These are phyloP conservation scores for Chytriomyces hyalinus DNA, from an alignment of 192 early-diverging fungal species.

Conservation along the genomic window DNA sequence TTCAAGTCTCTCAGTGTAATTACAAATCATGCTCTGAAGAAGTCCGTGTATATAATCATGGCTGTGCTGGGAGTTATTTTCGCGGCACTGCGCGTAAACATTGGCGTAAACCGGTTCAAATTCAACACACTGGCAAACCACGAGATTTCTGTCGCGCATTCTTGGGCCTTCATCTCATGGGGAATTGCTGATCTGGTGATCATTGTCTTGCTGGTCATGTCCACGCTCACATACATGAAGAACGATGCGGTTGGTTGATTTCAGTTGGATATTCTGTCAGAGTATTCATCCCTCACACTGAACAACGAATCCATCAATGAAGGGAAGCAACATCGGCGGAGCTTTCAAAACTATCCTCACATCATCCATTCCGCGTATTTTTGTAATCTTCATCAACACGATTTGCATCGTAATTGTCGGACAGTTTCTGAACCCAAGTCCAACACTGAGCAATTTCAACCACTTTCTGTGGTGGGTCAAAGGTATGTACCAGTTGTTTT, in stretches of 20 bases:
- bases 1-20: too few relatives aligned
- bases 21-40: too few relatives aligned
- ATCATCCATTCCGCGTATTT: too few relatives aligned
- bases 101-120: slow-evolving; percentile 26
- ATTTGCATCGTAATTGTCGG: too few relatives aligned
- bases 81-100: slow-evolving; percentile 15
- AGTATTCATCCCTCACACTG: slow-evolving; percentile 33
- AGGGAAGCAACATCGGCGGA: too few relatives aligned
- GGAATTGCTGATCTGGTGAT: slow-evolving; percentile 41
- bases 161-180: slow-evolving; percentile 43
- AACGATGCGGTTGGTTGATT: too few relatives aligned
- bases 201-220: slow-evolving; percentile 20
- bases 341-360: too few relatives aligned
- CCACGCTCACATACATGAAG: slow-evolving; percentile 9
- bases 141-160: slow-evolving; percentile 34
- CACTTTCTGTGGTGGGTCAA: slow-evolving; percentile 35
- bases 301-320: background rate
- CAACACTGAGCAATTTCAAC: slow-evolving; percentile 18
- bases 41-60: slow-evolving; percentile 5
- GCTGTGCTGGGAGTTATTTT: slow-evolving; percentile 30
- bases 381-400: too few relatives aligned
- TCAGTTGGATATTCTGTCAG: slow-evolving; percentile 14
- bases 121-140: slow-evolving; percentile 16
- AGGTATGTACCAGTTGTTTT: background rate
- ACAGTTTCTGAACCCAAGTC: background rate